Evolutionary conservation across 495 filamentous ascomycete species (phyloP).

Genomic region (Penicillium psychrofluorescens): DNA sequence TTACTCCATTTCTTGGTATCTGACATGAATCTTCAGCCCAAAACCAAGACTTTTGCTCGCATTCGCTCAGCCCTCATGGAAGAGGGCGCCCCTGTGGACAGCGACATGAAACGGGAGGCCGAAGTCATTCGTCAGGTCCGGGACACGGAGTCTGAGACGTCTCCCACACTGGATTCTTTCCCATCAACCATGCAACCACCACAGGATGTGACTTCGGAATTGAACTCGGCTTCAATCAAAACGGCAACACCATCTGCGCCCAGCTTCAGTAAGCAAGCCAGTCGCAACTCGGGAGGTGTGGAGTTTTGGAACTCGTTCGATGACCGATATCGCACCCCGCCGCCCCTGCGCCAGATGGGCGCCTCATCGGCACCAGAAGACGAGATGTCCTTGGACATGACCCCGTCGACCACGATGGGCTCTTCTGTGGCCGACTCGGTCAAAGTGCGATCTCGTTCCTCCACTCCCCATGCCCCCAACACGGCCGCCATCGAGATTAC

Average conservation of each 20-base stretch:
- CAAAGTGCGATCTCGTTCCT: slow-evolving; percentile 39
- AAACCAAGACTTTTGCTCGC: slow-evolving; percentile 89
- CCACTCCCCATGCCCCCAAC: slow-evolving; percentile 39
- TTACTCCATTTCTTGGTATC: background rate
- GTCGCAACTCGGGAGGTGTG: slow-evolving; percentile 61
- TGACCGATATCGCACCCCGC: slow-evolving; percentile 54
- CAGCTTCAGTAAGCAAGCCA: slow-evolving; percentile 65
- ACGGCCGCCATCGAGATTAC: slow-evolving; percentile 51
- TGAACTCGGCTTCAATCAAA: slow-evolving; percentile 51
- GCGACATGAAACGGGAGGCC: slow-evolving; percentile 83
- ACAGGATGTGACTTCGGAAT: slow-evolving; percentile 36
- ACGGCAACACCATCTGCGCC: slow-evolving; percentile 44
- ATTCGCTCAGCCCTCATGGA: slow-evolving; percentile 85
- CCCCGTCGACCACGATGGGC: slow-evolving; percentile 45
- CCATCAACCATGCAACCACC: slow-evolving; percentile 44
- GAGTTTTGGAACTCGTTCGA: slow-evolving; percentile 79
- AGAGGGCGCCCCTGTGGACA: slow-evolving; percentile 79
- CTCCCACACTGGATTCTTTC: slow-evolving; percentile 27
- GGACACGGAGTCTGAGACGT: slow-evolving; percentile 53
- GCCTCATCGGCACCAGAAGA: slow-evolving; percentile 62
- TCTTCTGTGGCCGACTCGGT: slow-evolving; percentile 20
- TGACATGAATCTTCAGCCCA: slow-evolving; percentile 54
- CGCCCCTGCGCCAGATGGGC: slow-evolving; percentile 45
- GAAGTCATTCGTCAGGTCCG: slow-evolving; percentile 92
- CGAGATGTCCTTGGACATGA: slow-evolving; percentile 71